Base-by-base conservation (phyloP, 805 yeast genomes). In the Candida ovalis region DNA sequence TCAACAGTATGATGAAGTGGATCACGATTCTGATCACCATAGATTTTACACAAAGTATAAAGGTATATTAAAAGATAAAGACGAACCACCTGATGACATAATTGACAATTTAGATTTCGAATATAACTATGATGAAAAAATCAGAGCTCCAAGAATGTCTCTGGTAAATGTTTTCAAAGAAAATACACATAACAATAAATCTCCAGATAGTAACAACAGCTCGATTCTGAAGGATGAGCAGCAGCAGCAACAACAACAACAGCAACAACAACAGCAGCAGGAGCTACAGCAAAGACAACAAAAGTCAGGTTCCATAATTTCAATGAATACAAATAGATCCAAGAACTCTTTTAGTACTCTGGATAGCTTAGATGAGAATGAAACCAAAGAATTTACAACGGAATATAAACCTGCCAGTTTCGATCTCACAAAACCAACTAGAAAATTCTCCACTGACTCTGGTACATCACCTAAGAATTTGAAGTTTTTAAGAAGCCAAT, bases 61-160 rank as follows among this genome's bases (percentile, higher is more conserved):
- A 40, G 70, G 70, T 12, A 56, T 64, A 3, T 38, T 64, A 39
- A 62, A 59, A 41, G 59, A 60, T 51, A 62, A 63, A 45, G 66
- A 62, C 30, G 62, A 62, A 43, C 57, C 57, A 10, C 61, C 65
- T 1, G 65, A 58, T 21, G 60, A 59, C 15, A 47, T 52, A n/a
- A 42, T 57, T 25, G 57, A 61, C 42, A 61, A 63, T 47, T 55
- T 61, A 40, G 50, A 52, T 12, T 64, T 56, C 49, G 66, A 64
- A 40, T 62, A 72, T 50, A 72, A 77, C 58, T 77, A 77, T 53
- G 78, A 77, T 53, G 80, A 77, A 50, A 77, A 76, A 55, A 78
- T 78, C 43, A 60, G 82, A 48, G 80, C 81, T 32, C 82, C 82
- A 10, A 59, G 81, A 43, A 74, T 77, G 78, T 68, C 73, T n/a